phyloP scores from a whole-genome alignment of 2,329 filamentous ascomycete genomes.

The Cercospora sojina region DNA sequence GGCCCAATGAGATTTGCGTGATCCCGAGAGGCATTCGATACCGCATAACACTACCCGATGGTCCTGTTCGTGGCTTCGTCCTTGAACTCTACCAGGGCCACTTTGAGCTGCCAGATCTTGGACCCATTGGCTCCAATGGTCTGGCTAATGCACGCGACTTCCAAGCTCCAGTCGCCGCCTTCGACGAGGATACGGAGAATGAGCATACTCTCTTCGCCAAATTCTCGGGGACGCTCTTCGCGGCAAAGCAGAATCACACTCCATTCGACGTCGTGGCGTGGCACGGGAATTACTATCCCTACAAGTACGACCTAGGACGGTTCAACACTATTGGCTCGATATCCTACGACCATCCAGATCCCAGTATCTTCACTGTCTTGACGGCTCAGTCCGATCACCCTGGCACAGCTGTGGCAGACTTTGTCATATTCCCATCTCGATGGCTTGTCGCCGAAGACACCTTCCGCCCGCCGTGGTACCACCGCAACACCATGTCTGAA shows the following conservation, averaged over 20 bases:
- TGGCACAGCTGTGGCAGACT: constrained; percentile 62
- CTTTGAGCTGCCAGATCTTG: constrained; percentile 66
- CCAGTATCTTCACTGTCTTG: constrained; percentile 65
- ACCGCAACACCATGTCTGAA: constrained; percentile 66
- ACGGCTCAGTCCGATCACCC: constrained; percentile 59
- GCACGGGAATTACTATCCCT: constrained; percentile 67
- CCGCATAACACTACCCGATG: constrained; percentile 59
- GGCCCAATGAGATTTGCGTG: constrained; percentile 66
- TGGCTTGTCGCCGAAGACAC: constrained; percentile 70
- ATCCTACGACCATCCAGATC: constrained; percentile 65
- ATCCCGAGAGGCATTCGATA: constrained; percentile 67
- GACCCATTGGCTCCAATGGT: constrained; percentile 64
- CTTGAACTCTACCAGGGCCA: constrained; percentile 65
- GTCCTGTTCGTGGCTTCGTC: constrained; percentile 64
- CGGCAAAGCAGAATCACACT: constrained; percentile 61
- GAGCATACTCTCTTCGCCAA: constrained; percentile 62
- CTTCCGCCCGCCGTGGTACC: constrained; percentile 71
- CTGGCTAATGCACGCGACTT: constrained; percentile 67
- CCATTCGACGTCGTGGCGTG: constrained; percentile 72
- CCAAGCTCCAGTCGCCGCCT: constrained; percentile 59
- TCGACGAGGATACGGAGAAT: constrained; percentile 55
- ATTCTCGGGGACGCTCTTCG: constrained; percentile 61
- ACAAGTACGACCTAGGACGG: constrained; percentile 59
- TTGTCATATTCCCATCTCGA: constrained; percentile 70
- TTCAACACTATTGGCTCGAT: constrained; percentile 59